A percentile compares a stretch with the other conserved stretches of the same genome.
Conservation (phyloP, 257 asterid genomes). For the Ophiorrhiza pumila region DNA sequence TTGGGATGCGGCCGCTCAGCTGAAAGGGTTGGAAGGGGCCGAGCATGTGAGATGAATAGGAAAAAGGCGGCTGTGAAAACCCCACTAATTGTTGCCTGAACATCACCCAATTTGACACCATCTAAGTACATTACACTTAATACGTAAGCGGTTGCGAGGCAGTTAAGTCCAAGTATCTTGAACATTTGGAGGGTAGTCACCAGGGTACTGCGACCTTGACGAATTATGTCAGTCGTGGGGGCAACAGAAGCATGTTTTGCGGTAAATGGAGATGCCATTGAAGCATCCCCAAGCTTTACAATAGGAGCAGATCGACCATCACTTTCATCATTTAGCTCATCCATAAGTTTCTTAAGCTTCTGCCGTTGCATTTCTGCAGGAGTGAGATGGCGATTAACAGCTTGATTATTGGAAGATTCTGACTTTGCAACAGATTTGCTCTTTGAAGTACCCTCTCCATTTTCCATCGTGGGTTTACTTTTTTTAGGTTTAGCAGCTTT, state of each 20-base stretch:
- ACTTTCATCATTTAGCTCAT: constrained; percentile 86
- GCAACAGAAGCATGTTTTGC: constrained; percentile 96
- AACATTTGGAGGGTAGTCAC: constrained; percentile 99
- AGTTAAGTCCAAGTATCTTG: constrained; percentile 95
- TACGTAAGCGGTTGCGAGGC: constrained; percentile 96
- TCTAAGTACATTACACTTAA: constrained; percentile 93
- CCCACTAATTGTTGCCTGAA: constrained; percentile 97
- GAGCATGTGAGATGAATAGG: constrained; percentile 90
- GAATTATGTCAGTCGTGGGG: constrained; percentile 87
- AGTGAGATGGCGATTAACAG: constrained; percentile 65
- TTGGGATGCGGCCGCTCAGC: constrained; percentile 96
- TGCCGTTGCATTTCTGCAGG: constrained; percentile 84
- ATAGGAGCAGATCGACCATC: constrained; percentile 90
- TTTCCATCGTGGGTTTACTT: constrained; percentile 42
- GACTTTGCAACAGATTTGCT: constrained; percentile 38
- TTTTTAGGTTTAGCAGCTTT: constrained; percentile 64
- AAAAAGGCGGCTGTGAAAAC: constrained; percentile 95
- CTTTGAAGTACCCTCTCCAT: constrained; percentile 46
- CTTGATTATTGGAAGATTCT: constrained; percentile 53
- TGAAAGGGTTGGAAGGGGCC: constrained; percentile 81
- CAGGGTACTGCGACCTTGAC: constrained; percentile 96
- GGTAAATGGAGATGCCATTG: constrained; percentile 97
- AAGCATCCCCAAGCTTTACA: constrained; percentile 95
- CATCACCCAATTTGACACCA: constrained; percentile 91
- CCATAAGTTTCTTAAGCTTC: constrained; percentile 86